Evolutionary conservation across 805 yeast species (phyloP).

Genomic region (Suhomyces sp.): DNA sequence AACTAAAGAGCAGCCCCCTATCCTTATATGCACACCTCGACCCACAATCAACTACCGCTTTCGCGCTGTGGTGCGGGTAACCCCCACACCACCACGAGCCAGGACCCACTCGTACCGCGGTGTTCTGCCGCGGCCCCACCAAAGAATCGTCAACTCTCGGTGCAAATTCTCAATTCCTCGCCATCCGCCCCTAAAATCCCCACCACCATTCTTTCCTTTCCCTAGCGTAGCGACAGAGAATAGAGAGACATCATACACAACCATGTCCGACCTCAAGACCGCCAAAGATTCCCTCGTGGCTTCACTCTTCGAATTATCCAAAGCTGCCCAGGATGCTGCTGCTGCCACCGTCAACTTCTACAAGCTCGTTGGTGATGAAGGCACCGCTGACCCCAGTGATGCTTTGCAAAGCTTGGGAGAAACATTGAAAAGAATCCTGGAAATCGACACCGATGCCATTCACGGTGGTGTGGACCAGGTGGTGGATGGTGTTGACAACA

Average conservation of each 20-base stretch:
- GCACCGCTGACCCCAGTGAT: constrained; percentile 34
- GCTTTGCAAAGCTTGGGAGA: constrained; percentile 35
- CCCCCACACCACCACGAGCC: constrained; percentile 4
- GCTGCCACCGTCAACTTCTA: constrained; percentile 75
- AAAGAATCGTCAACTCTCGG: too few species aligned
- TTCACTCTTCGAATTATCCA: constrained; percentile 76
- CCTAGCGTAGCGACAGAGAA: constrained; percentile 7
- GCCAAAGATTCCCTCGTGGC: constrained; percentile 54
- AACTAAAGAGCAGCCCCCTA: too few species aligned
- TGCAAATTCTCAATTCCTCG: constrained; percentile 1
- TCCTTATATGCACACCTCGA: too few species aligned
- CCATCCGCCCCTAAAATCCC: constrained; percentile 6
- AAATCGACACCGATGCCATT: constrained; percentile 18
- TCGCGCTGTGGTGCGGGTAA: constrained; percentile 5
- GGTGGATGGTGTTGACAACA: constrained; percentile 17
- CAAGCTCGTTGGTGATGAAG: constrained; percentile 53
- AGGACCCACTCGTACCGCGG: neutral
- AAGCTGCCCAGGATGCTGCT: constrained; percentile 85
- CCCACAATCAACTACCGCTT: constrained; percentile 1
- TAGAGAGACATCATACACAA: constrained; percentile 5
- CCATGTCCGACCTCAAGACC: constrained; percentile 16
- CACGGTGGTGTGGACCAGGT: constrained; percentile 10
- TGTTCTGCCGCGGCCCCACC: too few species aligned
- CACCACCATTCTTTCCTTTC: constrained; percentile 6
- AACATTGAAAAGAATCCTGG: constrained; percentile 40